Evolutionary conservation across 23 red algal species (phyloP).

Genomic region (Agarophyton chilense): DNA sequence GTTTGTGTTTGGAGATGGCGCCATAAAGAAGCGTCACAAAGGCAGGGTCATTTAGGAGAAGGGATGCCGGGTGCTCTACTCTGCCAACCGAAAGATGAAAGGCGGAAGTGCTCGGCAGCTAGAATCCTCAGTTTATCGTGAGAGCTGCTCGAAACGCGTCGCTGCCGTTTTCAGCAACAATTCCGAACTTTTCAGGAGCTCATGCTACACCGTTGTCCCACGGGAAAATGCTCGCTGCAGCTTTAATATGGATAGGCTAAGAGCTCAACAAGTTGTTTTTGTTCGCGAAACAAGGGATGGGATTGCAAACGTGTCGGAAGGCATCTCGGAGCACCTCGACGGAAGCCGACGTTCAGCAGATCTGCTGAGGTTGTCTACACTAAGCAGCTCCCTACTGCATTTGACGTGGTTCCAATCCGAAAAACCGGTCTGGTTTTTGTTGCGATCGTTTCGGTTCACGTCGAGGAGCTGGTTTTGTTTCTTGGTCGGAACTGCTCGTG

Average conservation of each 20-base stretch:
- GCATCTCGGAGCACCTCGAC: no score
- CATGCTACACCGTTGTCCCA: no score
- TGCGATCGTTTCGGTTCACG: neutral
- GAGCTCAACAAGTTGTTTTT: no score
- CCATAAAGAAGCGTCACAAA: neutral
- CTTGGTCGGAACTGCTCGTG: neutral
- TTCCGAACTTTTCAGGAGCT: no score
- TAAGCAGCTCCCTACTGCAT: neutral
- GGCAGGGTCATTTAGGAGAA: neutral
- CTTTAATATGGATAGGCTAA: no score
- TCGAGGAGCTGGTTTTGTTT: neutral
- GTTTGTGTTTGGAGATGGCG: neutral
- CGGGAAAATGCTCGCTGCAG: no score
- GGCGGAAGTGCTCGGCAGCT: neutral
- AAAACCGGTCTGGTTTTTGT: slow-evolving; percentile 3
- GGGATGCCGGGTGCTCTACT: neutral
- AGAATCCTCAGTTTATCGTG: slow-evolving; percentile 21
- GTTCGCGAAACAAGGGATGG: no score
- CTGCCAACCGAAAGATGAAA: neutral
- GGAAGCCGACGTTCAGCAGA: neutral
- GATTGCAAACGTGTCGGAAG: no score
- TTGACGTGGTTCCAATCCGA: neutral
- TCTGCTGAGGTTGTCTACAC: neutral
- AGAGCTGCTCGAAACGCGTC: slow-evolving; percentile 9
- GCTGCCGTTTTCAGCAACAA: no score